These are phyloP conservation scores for Melastoma candidum DNA, from an alignment of 441 rosid species.

Conservation along the genomic window DNA sequence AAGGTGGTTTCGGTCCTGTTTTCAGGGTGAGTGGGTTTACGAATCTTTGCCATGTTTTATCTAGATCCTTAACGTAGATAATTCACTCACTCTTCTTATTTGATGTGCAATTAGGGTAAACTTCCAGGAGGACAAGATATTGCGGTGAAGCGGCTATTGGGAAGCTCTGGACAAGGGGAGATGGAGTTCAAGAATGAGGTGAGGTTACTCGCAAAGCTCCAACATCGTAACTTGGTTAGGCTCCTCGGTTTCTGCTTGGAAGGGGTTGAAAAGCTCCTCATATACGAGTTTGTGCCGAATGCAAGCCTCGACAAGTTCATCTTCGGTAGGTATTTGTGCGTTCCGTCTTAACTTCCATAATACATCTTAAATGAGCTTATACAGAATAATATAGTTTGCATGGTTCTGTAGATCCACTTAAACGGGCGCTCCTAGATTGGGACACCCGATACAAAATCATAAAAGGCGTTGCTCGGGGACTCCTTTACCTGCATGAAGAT, in stretches of 20 bases:
- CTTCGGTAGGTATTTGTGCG: slow-evolving; percentile 19
- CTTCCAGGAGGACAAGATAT: slow-evolving; percentile 21
- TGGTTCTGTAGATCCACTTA: slow-evolving; percentile 21
- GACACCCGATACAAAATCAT: slow-evolving; percentile 35
- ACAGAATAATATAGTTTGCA: no score
- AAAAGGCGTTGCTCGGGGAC: slow-evolving; percentile 39
- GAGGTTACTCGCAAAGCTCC: slow-evolving; percentile 31
- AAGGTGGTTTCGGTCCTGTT: not conserved
- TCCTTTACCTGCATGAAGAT: slow-evolving; percentile 44
- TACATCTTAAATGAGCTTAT: not conserved
- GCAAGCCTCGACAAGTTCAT: slow-evolving; percentile 35
- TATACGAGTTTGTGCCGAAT: slow-evolving; percentile 40
- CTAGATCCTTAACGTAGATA: no score
- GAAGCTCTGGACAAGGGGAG: slow-evolving; percentile 29
- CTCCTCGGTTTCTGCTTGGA: slow-evolving; percentile 37
- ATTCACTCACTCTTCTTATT: no score
- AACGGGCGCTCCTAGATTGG: slow-evolving; percentile 30
- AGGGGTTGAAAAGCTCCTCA: slow-evolving; percentile 32
- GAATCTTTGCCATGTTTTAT: no score
- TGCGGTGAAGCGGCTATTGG: slow-evolving; percentile 32
- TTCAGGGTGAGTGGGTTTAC: not conserved
- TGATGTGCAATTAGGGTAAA: no score
- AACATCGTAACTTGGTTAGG: slow-evolving; percentile 35
- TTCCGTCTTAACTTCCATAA: not conserved
- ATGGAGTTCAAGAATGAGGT: slow-evolving; percentile 48